Base-by-base conservation (phyloP, 116 monocot species). In the Papilionanthe hybrid region DNA sequence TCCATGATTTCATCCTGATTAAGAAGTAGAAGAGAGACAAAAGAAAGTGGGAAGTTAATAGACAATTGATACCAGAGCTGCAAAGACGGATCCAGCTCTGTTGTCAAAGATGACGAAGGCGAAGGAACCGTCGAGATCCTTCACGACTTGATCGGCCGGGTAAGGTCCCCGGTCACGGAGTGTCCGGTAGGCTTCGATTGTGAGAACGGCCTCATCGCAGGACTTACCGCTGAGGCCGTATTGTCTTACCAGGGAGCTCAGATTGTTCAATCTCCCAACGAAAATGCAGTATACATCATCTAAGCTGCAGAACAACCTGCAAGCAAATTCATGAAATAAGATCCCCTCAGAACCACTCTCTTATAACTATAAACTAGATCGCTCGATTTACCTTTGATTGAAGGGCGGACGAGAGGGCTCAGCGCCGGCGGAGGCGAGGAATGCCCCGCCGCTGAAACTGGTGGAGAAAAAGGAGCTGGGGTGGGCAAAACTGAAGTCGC, bases 101-200 rank as follows among this genome's bases (percentile, higher is more conserved):
- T 78, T 81, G 78, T 97, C 97, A 67, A 85, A 97, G 82, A 97
- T 55, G 78, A 97, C 87, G 47, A 97, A 97, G 49, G 94, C 94
- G 72, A 89, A 97, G 47, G 88, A 81, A 28, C 97, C 97, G 42
- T 55, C 58, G 50, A 97, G 87, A 72, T 92, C 88, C 78, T 88
- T 92, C 66, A 97, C 76, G 53, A 94, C 94, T 79, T 94, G 92
- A 75, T 94, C 94, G 28, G 97, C 94, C 0, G 94, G 94, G 78
- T 97, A 97, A 0, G 97, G 97, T 25, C 92, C 94, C 49, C 97
- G 92, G 80, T 97, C 97, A 27, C 97, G 89, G 48, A 97, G 91
- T 0, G 94, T 91, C 20, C 94, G 84, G 86, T 97, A 97, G 5
- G 94, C 97, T 85, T 97, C 92, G 72, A 97, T 97, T 43, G 92